Evolutionary conservation across 2,329 filamentous ascomycete genomes (phyloP), one percentile per base, ranked within the genome.

Genomic region (Erysiphe pulchra): DNA sequence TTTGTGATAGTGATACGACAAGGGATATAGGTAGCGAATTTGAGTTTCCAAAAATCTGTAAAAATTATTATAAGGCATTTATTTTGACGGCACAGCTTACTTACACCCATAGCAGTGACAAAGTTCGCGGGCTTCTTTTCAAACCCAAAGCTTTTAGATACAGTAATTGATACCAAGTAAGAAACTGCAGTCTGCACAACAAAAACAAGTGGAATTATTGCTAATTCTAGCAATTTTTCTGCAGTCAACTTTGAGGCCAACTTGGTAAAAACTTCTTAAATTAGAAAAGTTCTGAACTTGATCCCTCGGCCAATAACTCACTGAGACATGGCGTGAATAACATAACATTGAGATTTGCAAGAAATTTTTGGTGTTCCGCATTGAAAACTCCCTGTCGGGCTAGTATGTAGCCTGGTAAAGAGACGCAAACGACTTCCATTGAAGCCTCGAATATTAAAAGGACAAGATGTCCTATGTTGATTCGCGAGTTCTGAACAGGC

Each of bases 1-100:
- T 98, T 59, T 93, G 81, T 13, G 87, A 92, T 11, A 98, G 70
- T 9, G 87, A 94, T 47, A 95, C 72, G 50, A 98, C 85, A 47
- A 98, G 75, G 0, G 90, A 98, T 50, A 98, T 95, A 0, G 90
- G 90, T 17, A 98, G 71, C 16, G 90, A 95, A 63, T 98, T 98
- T 32, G 87, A 95, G 61, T 98, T 98, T 54, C 87, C 90, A 60
- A 98, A 98, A 43, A 95, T 73, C 73, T 76, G 50, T 18, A 42
- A 42, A 33, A 46, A 42, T 53, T 49, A 55, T 46, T 47, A 16
- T 42, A 34, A 13, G 14, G 10, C 13, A 39, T 33, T n/a, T 1
- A 30, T 13, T 13, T 13, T 36, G 42, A 18, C 1, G 32, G 9
- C 11, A 31, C 36, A n/a, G n/a, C n/a, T n/a, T 24, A 61, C 68